A percentile compares a stretch with the other conserved stretches of the same genome.
These are phyloP conservation scores for Malus fusca DNA, from an alignment of 306 rosid genomes.

Conservation along the genomic window DNA sequence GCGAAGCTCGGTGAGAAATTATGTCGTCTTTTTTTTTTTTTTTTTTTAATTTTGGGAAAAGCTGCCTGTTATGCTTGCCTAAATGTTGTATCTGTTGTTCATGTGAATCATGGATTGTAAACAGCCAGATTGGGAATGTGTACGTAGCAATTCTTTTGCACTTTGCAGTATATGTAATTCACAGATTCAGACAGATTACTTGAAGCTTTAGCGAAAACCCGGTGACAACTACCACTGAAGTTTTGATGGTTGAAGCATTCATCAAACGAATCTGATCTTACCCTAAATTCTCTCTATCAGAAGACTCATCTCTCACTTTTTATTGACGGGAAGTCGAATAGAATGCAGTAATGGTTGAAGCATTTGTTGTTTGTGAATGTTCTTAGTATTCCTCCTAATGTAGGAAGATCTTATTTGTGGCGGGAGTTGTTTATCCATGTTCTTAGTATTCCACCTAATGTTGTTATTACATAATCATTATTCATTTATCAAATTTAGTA, in stretches of 20 bases:
- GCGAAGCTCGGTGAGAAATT: slow-evolving; percentile 45
- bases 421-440: background rate
- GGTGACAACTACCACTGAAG: no score
- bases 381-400: no score
- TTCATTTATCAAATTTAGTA: no score
- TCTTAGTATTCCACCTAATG: no score
- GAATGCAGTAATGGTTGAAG: background rate
- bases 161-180: background rate
- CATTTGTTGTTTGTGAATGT: background rate
- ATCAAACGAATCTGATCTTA: background rate
- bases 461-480: no score
- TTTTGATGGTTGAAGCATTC: no score
- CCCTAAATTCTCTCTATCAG: no score
- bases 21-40: background rate
- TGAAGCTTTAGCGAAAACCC: background rate
- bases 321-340: background rate
- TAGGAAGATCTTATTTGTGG: no score
- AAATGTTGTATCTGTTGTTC: slow-evolving; percentile 24
- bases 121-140: slow-evolving; percentile 39
- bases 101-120: slow-evolving; percentile 26
- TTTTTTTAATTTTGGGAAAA: background rate
- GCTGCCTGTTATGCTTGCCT: slow-evolving; percentile 17
- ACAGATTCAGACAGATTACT: background rate
- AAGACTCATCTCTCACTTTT: no score
- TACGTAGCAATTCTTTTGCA: slow-evolving; percentile 26